phyloP scores from a whole-genome alignment of 345 rosid species.

The Ceriops zippeliana region DNA sequence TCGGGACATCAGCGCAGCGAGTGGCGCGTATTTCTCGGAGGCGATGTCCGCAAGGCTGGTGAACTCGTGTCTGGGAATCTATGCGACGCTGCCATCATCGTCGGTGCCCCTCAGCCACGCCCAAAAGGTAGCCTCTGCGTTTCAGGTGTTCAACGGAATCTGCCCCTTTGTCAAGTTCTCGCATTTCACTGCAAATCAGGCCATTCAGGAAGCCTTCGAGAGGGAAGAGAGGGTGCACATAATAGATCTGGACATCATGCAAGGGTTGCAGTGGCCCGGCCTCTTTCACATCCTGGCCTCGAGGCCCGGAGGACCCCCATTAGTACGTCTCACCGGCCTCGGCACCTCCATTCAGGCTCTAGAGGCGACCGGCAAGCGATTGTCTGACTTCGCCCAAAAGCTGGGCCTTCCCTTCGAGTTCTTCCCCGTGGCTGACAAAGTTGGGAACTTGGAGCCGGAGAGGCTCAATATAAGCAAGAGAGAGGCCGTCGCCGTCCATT shows the following conservation, averaged over 20 bases:
- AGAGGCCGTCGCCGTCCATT: conserved; percentile 95
- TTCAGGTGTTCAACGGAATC: conserved; percentile 94
- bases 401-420: conserved; percentile 88
- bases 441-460: conserved; percentile 78
- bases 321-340: conserved; percentile 85
- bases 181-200: conserved; percentile 96
- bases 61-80: conserved; percentile 81
- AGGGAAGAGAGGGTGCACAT: conserved; percentile 93
- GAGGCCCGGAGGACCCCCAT: conserved; percentile 91
- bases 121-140: conserved; percentile 87
- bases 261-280: conserved; percentile 99
- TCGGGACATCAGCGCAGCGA: conserved; percentile 92
- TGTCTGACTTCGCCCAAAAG: conserved; percentile 85
- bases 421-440: conserved; percentile 77
- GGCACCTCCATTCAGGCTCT: conserved; percentile 89
- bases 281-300: conserved; percentile 88
- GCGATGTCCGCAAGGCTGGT: conserved; percentile 93
- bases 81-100: conserved; percentile 68
- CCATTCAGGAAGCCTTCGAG: conserved; percentile 95
- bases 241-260: conserved; percentile 95
- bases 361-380: conserved; percentile 86
- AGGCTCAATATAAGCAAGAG: conserved; percentile 69
- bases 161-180: conserved; percentile 97
- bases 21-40: conserved; percentile 96
- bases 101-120: conserved; percentile 54